Evolutionary conservation across 2,329 filamentous ascomycete species (phyloP).

Genomic region (Microdochium nivale): DNA sequence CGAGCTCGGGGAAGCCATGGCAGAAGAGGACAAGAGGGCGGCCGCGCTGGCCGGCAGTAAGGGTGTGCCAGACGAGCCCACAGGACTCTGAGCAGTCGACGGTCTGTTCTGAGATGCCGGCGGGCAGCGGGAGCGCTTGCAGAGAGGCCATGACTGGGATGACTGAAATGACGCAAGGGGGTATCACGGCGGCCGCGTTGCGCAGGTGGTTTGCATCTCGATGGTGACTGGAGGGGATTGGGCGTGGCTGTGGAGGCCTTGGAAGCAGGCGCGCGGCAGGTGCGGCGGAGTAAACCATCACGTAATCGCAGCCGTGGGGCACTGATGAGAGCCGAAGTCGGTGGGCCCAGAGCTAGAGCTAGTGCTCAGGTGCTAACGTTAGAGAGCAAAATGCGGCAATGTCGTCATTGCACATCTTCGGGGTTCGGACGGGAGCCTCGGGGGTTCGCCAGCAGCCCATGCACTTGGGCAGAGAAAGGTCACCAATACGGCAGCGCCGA

Average conservation of each 20-base stretch:
- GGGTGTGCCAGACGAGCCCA: conserved; percentile 52
- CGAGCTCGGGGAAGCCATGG: conserved; percentile 61
- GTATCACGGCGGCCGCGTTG: no score
- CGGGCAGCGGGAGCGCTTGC: conserved; percentile 30
- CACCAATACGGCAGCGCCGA: not conserved
- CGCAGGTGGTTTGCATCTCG: no score
- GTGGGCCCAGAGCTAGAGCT: no score
- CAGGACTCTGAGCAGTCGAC: conserved; percentile 39
- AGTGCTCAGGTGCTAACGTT: no score
- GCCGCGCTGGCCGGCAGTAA: conserved; percentile 38
- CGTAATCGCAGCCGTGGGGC: no score
- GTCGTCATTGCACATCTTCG: not conserved
- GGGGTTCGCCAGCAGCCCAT: not conserved
- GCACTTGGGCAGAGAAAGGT: no score
- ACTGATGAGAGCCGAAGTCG: no score
- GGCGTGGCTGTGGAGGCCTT: no score
- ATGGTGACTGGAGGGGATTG: no score
- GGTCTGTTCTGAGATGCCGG: conserved; percentile 44
- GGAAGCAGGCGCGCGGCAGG: no score
- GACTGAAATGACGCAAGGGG: no score
- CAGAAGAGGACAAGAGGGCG: conserved; percentile 51
- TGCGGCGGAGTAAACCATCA: no score
- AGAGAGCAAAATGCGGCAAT: not conserved
- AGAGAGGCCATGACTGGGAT: not conserved
- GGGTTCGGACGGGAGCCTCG: not conserved